phyloP scores from a whole-genome alignment of 2,329 filamentous ascomycete genomes.

The Cytospora mali region DNA sequence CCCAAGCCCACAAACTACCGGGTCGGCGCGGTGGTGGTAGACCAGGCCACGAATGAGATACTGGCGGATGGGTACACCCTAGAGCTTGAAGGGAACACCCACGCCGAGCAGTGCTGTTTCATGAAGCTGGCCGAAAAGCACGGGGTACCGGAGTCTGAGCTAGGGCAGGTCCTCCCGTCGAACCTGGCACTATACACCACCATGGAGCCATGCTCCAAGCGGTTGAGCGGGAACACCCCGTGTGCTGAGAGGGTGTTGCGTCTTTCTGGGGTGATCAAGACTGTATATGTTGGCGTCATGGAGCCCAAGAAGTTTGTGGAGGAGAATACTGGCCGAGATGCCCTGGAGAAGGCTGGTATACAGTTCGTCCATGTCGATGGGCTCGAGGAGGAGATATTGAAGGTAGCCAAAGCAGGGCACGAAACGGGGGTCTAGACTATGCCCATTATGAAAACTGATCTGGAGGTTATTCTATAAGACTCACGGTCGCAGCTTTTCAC shows the following conservation, averaged over 20 bases:
- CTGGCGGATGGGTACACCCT: slow-evolving; percentile 87
- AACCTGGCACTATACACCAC: slow-evolving; percentile 80
- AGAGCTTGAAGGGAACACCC: slow-evolving; percentile 89
- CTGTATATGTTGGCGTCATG: slow-evolving; percentile 83
- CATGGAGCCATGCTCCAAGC: slow-evolving; percentile 80
- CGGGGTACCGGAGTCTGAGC: slow-evolving; percentile 54
- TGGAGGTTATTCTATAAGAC: neutral
- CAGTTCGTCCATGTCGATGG: slow-evolving; percentile 72
- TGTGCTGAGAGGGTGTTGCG: slow-evolving; percentile 80
- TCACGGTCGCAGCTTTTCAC: neutral
- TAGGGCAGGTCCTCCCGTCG: slow-evolving; percentile 54
- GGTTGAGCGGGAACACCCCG: slow-evolving; percentile 72
- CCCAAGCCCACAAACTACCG: slow-evolving; percentile 91
- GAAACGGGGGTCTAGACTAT: slow-evolving; percentile 34
- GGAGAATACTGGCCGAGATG: slow-evolving; percentile 73
- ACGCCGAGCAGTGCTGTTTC: slow-evolving; percentile 92
- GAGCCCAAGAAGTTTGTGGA: slow-evolving; percentile 92
- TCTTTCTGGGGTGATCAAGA: slow-evolving; percentile 64
- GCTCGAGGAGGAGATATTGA: slow-evolving; percentile 78
- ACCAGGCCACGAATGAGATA: slow-evolving; percentile 57
- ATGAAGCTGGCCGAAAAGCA: slow-evolving; percentile 65
- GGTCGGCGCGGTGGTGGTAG: slow-evolving; percentile 86
- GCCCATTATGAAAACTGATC: neutral
- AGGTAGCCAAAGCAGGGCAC: slow-evolving; percentile 84
- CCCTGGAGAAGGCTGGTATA: slow-evolving; percentile 73